Evolutionary conservation across 768 basidiomycete genomes (phyloP), one percentile per base, ranked within the genome.

Genomic region (Boletus huronensis): DNA sequence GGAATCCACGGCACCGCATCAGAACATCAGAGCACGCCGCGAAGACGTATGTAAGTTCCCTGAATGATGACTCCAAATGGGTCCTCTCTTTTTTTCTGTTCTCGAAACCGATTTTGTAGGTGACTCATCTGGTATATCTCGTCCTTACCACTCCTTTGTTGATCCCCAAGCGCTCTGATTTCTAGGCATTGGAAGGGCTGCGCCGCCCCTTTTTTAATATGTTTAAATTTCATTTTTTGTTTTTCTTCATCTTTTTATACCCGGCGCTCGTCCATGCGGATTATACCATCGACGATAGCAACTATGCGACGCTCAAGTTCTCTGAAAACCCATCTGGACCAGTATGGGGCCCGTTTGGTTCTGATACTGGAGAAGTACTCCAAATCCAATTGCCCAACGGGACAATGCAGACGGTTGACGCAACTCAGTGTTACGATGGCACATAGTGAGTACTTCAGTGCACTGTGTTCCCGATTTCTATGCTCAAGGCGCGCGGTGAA

Each of bases 251-350:
- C 16, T 38, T 35, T 40, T 31, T 59, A 36, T 54, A 25, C 25
- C 41, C 14, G n/a, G 10, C 36, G 10, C 29, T 61, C n/a, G 53
- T 59, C 41, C 36, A 26, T 26, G 64, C 66, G 17, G 65, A 67
- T 28, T 68, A 68, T 50, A 62, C 57, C 19, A 66, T 69, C 45
- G 64, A 68, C 26, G 65, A 68, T 31, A 61, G 62, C 48, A 38
- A 69, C n/a, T 64, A 64, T 46, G 64, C 67, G 13, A 3, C 21
- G 14, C 67, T 63, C 47, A 58, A 57, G 31, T 67, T 57, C 50
- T 68, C 67, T 7, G 61, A 64, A 42, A 69, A 69, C n/a, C 65
- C 67, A 13, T 21, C 49, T 35, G 67, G 67, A 6, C 60, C 67
- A 0, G 63, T 60, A 52, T 68, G 67, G 67, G 64, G 60, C 14